A percentile compares a stretch with the other conserved stretches of the same genome.
Conservation (phyloP, 2,329 filamentous ascomycete species). For the Trichoderma sp. region DNA sequence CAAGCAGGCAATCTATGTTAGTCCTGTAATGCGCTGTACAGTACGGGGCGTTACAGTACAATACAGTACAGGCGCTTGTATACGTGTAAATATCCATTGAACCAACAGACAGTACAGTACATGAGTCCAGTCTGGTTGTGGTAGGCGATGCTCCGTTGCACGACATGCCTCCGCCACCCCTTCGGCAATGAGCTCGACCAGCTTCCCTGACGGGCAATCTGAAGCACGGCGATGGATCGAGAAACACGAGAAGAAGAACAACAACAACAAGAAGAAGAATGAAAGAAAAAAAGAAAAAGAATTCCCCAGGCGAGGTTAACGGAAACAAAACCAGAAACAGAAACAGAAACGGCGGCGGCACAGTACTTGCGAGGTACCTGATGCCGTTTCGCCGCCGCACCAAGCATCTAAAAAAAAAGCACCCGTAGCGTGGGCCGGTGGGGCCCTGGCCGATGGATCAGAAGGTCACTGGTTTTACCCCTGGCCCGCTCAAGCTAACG, state of each 20-base stretch:
- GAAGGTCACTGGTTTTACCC: conserved; percentile 9
- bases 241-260: neutral
- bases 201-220: conserved; percentile 8
- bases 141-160: conserved; percentile 1
- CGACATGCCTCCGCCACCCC: conserved; percentile 12
- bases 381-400: conserved; percentile 9
- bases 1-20: neutral
- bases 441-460: neutral
- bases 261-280: neutral
- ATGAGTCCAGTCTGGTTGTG: conserved; percentile 2
- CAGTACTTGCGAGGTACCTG: conserved; percentile 1
- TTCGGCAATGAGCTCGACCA: neutral
- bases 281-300: neutral
- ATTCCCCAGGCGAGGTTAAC: neutral
- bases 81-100: neutral
- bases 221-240: conserved; percentile 3
- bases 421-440: conserved; percentile 13
- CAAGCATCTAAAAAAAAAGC: conserved; percentile 17
- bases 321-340: too few species aligned
- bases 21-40: neutral
- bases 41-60: neutral
- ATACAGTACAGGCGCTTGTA: neutral
- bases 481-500: conserved; percentile 1
- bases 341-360: neutral
- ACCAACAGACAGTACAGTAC: too few species aligned